Percentiles rank a stretch among this genome's conserved stretches.
These are phyloP conservation scores for Aurantiochytrium sp. DNA, from an alignment of 108 stramenopile genomes.

Conservation along the genomic window DNA sequence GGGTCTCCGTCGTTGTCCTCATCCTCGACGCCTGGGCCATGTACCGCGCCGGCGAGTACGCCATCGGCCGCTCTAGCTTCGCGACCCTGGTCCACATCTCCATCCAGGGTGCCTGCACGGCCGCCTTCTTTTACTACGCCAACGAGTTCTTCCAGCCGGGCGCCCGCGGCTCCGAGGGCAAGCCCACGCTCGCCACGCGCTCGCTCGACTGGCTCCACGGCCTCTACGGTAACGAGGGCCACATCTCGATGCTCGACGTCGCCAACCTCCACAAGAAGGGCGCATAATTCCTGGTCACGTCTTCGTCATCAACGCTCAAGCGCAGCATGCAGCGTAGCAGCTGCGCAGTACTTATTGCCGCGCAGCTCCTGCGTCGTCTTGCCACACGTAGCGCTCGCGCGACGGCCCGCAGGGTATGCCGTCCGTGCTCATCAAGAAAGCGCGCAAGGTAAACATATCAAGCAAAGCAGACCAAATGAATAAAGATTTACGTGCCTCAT, in stretches of 20 bases:
- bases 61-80: neutral
- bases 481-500: too few species aligned
- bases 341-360: too few species aligned
- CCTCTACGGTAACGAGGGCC: conserved; percentile 21
- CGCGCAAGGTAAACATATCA: too few species aligned
- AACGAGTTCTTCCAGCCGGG: conserved; percentile 22
- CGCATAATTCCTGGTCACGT: neutral
- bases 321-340: too few species aligned
- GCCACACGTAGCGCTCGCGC: too few species aligned
- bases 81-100: neutral
- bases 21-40: conserved; percentile 26
- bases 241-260: conserved; percentile 11
- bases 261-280: neutral
- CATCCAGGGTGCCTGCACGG: neutral
- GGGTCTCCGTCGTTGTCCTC: conserved; percentile 23
- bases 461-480: too few species aligned
- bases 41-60: conserved; percentile 11
- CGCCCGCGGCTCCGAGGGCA: neutral
- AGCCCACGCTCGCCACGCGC: neutral
- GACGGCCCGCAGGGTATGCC: too few species aligned
- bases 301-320: too few species aligned
- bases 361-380: too few species aligned
- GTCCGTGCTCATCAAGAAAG: too few species aligned
- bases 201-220: neutral
- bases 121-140: neutral